Base-by-base conservation (phyloP, 2,329 filamentous ascomycete genomes). In the Sordariomycetes sp. region DNA sequence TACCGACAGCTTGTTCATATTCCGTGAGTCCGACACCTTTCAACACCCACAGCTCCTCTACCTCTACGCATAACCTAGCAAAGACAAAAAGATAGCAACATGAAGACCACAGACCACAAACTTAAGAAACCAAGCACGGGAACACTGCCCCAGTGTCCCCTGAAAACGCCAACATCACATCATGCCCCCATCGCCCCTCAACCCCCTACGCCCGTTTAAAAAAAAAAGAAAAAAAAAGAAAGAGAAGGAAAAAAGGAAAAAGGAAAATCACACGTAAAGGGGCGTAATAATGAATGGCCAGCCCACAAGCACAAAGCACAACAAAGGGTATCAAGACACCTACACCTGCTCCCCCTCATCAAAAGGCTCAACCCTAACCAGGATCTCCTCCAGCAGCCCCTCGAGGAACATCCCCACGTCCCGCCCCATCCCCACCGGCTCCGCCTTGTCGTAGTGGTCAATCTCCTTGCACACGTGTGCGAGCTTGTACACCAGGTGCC, bases 401-500 rank as follows among this genome's bases (percentile, higher is more conserved):
- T 99, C 94, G 8, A 97, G 72, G 63, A 97, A 95, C 1, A 88
- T 89, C 52, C 85, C 84, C 1, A 96, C 90, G 28, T 92, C 91
- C 52, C 89, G 85, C 0, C 90, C 92, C 92, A 97, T 96, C 1
- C 90, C 90, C 12, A 97, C 90, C 6, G 90, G 89, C 63, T 90
- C 87, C 51, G 85, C 81, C 68, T 86, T 87, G 70, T 99, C 94
- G 70, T 85, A 88, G 61, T 87, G 81, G 69, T 99, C 92, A 65
- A 99, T 90, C 68, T 96, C 90, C 66, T 86, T 86, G 70, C 95
- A 95, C 25, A 92, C 78, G 59, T 87, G 83, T 2, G 86, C 87
- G 34, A 95, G 78, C 67, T 95, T 95, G 62, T 85, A 85, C 13
- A 96, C 89, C 32, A 95, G 76, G 65, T 85, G 83, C 62, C 87